Base-by-base conservation (phyloP, 768 basidiomycete genomes). In the Clavaria fumosa region DNA sequence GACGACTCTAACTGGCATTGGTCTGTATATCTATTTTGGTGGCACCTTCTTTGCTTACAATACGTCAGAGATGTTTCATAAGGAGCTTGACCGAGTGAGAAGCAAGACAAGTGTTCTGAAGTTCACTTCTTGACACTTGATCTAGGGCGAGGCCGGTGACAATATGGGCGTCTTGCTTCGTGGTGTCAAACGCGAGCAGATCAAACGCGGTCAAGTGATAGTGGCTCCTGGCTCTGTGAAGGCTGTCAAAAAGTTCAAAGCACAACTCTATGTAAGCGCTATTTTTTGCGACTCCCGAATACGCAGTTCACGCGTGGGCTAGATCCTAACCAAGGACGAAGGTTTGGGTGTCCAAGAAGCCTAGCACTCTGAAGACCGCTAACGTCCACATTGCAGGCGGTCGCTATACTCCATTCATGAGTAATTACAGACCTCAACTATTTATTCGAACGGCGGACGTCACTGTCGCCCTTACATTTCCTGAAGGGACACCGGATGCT, bases 141-240 rank as follows among this genome's bases (percentile, higher is more conserved):
- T 38, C 45, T 40, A 83, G 78, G 91, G 86, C 42, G 86, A 97
- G 60, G 93, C 95, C 44, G 95, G 95, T 50, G 95, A 99, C 62
- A 97, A 97, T 69, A 96, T 97, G 88, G 95, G 95, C 47, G 84
- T 81, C 39, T 69, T 99, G 24, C 77, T 99, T 32, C 88, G 95
- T 58, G 91, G 95, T 54, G 66, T 96, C 58, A 97, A 97, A 64
- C 81, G 93, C 45, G 95, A 97, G 54, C 89, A 97, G 60, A 65
- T 99, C 52, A 71, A 74, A 45, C 83, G 95, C 46, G 95, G 95
- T 31, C 88, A 91, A 55, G 81, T 97, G 40, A 72, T 99, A 53
- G 72, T 78, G 48, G 69, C 75, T 22, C 90, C 91, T 18, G 88
- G 88, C 23, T 72, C 84, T 5, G 85, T 97, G 62, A 93, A 90